Conservation (phyloP, 2,329 filamentous ascomycete genomes). For the Dactylonectria estremocensis region DNA sequence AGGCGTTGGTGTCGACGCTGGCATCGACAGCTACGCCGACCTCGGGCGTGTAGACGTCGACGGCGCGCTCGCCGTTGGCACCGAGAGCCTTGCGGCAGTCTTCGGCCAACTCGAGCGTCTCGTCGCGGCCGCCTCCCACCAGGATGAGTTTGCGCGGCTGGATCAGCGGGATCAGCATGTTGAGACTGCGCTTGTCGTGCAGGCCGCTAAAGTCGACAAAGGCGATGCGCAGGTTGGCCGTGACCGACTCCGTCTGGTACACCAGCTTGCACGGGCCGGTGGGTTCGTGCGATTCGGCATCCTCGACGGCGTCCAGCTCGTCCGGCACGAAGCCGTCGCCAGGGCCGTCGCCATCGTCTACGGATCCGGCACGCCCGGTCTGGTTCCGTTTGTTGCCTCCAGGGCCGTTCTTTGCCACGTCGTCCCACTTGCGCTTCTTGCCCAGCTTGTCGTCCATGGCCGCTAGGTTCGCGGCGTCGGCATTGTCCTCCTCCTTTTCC, state of each 20-base stretch:
- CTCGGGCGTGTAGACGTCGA: conserved; percentile 86
- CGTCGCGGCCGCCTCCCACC: conserved; percentile 83
- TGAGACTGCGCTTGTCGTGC: conserved; percentile 93
- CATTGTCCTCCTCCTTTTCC: conserved; percentile 84
- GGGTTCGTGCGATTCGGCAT: conserved; percentile 65
- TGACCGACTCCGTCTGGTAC: conserved; percentile 74
- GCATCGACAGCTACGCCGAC: conserved; percentile 86
- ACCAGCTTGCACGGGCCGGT: conserved; percentile 83
- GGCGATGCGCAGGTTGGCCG: conserved; percentile 82
- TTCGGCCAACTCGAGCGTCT: conserved; percentile 83
- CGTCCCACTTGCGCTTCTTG: conserved; percentile 96
- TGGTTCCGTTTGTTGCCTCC: conserved; percentile 74
- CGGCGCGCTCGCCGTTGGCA: conserved; percentile 62
- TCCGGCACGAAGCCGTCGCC: conserved; percentile 62
- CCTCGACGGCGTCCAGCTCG: conserved; percentile 72
- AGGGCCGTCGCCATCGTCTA: conserved; percentile 62
- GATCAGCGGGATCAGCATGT: conserved; percentile 95
- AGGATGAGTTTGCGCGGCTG: conserved; percentile 95
- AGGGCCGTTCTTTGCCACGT: conserved; percentile 59
- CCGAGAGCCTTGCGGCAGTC: conserved; percentile 81
- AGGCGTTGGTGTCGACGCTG: conserved; percentile 97
- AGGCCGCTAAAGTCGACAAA: conserved; percentile 94
- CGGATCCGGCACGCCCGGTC: conserved; percentile 57
- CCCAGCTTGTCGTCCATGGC: conserved; percentile 78
- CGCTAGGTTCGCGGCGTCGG: conserved; percentile 60